Conservation (phyloP, 768 basidiomycete species). For the Mycena leptocephala region DNA sequence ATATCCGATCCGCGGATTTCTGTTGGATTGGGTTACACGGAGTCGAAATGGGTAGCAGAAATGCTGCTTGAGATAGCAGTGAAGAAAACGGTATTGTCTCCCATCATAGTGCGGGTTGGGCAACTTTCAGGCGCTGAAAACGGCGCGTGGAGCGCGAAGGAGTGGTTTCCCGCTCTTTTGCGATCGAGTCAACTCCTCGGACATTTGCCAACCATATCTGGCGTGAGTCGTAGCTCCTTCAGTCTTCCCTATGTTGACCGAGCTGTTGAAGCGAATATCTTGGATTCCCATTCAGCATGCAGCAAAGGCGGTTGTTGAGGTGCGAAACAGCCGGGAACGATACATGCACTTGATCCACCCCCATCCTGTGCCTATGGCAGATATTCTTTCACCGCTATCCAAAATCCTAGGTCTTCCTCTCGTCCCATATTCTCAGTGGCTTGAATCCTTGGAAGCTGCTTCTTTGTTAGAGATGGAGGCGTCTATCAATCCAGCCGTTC, state of each 20-base stretch:
- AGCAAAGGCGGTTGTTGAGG: not conserved
- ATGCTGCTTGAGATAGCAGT: slow-evolving; percentile 49
- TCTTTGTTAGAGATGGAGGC: slow-evolving; percentile 1
- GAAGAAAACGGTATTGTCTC: slow-evolving; percentile 43
- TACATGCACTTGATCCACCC: slow-evolving; percentile 6
- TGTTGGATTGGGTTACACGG: slow-evolving; percentile 54
- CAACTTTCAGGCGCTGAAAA: slow-evolving; percentile 54
- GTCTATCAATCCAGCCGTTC: not conserved
- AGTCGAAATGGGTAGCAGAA: slow-evolving; percentile 62
- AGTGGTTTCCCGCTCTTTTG: slow-evolving; percentile 14
- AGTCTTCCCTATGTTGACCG: not conserved
- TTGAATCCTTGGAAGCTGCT: not conserved
- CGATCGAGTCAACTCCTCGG: not conserved
- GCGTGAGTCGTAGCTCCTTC: not conserved
- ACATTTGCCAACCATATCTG: not conserved
- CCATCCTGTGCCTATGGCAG: not conserved
- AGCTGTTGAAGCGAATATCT: not conserved
- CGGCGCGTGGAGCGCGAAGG: slow-evolving; percentile 10
- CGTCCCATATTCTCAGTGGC: slow-evolving; percentile 1
- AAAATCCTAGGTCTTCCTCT: not conserved
- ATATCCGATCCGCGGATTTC: slow-evolving; percentile 45
- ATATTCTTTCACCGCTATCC: not conserved
- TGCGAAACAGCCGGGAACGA: not conserved
- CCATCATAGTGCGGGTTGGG: slow-evolving; percentile 58
- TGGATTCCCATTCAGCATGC: slow-evolving; percentile 13